A percentile compares a stretch with the other conserved stretches of the same genome.
Evolutionary conservation across 176 grass and related monocot species (phyloP).

Genomic region (Phoenix roebelenii): DNA sequence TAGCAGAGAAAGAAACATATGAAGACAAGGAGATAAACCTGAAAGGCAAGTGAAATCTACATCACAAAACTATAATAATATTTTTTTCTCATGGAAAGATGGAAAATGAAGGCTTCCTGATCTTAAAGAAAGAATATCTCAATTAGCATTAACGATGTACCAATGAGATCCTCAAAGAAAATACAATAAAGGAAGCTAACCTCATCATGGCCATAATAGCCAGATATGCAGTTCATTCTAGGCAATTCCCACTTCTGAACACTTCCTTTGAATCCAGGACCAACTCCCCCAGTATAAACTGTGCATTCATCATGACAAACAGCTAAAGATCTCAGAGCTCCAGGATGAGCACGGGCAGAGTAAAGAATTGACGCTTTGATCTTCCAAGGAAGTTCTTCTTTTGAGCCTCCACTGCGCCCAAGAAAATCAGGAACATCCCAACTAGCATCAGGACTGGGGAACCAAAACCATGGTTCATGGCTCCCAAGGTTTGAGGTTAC

Average conservation of each 20-base stretch:
- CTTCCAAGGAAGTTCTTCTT: slow-evolving; percentile 63
- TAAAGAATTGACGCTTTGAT: slow-evolving; percentile 71
- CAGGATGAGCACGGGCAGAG: slow-evolving; percentile 75
- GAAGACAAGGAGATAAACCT: neutral
- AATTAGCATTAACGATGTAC: neutral
- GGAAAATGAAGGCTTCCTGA: too few species aligned
- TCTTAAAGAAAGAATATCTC: too few species aligned
- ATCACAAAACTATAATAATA: too few species aligned
- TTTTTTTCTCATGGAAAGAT: too few species aligned
- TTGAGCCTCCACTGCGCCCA: slow-evolving; percentile 46
- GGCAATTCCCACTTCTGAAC: slow-evolving; percentile 87
- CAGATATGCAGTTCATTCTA: slow-evolving; percentile 74
- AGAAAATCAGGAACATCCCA: slow-evolving; percentile 56
- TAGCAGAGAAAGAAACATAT: slow-evolving; percentile 1
- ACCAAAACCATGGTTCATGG: slow-evolving; percentile 79
- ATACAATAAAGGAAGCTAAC: slow-evolving; percentile 30
- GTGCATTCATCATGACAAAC: slow-evolving; percentile 74
- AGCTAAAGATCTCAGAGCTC: slow-evolving; percentile 59
- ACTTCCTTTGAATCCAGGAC: slow-evolving; percentile 91
- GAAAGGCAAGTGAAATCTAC: too few species aligned
- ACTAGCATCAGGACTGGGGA: slow-evolving; percentile 55
- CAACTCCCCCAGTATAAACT: slow-evolving; percentile 83
- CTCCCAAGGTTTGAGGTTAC: slow-evolving; percentile 35
- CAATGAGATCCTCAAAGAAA: slow-evolving; percentile 18
- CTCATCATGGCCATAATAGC: slow-evolving; percentile 97